Evolutionary conservation across 495 filamentous ascomycete genomes (phyloP), one percentile per base, ranked within the genome.

Genomic region (Penicillium odoratum): DNA sequence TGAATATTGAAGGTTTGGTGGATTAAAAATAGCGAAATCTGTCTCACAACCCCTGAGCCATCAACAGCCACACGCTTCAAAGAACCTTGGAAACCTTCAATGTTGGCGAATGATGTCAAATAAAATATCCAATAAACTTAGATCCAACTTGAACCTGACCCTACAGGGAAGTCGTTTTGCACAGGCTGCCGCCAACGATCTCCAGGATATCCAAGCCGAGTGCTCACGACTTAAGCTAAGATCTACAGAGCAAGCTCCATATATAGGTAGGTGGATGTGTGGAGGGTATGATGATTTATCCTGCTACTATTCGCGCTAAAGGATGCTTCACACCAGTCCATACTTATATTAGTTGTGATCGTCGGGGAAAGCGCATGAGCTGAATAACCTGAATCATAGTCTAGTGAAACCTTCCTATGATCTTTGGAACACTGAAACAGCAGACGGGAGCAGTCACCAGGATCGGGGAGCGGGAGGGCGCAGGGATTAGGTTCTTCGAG

Each of bases 41-140:
- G 61, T 61, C 53, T 66, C 60, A 61, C 43, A 53, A 40, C 64
- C 64, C 64, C 57, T 63, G 58, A 64, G 55, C 51, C 51, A 59
- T 7, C 28, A 36, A 30, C 21, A 64, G 52, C 47, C 36, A 56
- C 5, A 44, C 21, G 30, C 38, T 16, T 29, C 10, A 9, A 38
- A 43, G 26, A 28, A 42, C 34, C 21, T 44, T 18, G 43, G 7
- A 46, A 26, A 13, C 21, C 21, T 21, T 21, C 21, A 21, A 2
- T 21, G 21, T 21, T 21, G 21, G 21, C 21, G 21, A 46, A 46
- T 7, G 9, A 46, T 25, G 26, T 9, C 18, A 13, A 25, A 46
- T 26, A 18, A 46, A 10, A 11, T 26, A 7, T 3, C 43, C 9
- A 11, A 26, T 33, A 6, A 48, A 40, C 5, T n/a, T 15, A 15